Percentiles rank a stretch among this genome's conserved stretches.
Evolutionary conservation across 2,329 filamentous ascomycete genomes (phyloP).

Genomic region (Teratosphaeriaceae sp.): DNA sequence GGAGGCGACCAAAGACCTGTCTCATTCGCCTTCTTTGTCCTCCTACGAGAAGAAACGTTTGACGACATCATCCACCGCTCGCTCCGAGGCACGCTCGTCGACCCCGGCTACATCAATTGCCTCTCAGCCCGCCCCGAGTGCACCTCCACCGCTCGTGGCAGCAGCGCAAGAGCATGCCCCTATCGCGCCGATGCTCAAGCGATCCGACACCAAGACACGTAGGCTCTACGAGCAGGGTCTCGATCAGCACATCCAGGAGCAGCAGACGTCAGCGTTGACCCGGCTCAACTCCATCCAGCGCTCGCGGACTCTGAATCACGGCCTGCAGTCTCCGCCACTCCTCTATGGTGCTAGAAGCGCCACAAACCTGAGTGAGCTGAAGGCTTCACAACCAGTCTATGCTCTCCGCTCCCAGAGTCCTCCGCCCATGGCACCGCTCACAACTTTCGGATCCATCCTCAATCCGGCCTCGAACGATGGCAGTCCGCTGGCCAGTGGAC

Average conservation of each 20-base stretch:
- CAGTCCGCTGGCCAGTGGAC: constrained; percentile 34
- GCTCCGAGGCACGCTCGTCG: constrained; percentile 64
- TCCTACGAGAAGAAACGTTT: constrained; percentile 71
- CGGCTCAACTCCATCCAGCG: constrained; percentile 72
- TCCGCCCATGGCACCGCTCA: constrained; percentile 31
- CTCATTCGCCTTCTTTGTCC: constrained; percentile 49
- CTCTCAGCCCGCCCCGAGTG: constrained; percentile 53
- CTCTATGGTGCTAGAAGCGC: constrained; percentile 47
- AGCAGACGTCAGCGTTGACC: constrained; percentile 69
- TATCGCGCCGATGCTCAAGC: constrained; percentile 44
- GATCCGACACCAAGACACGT: constrained; percentile 62
- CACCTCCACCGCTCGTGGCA: constrained; percentile 29
- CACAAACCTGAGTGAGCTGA: constrained; percentile 55
- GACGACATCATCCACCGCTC: constrained; percentile 73
- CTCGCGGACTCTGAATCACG: constrained; percentile 47
- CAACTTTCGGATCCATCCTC: constrained; percentile 29
- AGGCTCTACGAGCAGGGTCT: constrained; percentile 79
- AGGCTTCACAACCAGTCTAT: constrained; percentile 23
- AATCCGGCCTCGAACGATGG: constrained; percentile 30
- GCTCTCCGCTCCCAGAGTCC: constrained; percentile 27
- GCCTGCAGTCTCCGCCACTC: constrained; percentile 41
- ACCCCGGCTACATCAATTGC: constrained; percentile 83
- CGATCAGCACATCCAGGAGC: constrained; percentile 71
- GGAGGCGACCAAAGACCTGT: constrained; percentile 33
- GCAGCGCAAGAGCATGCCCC: constrained; percentile 54